These are phyloP conservation scores for Asclepias syriaca DNA, from an alignment of 257 asterid genomes.

Conservation along the genomic window DNA sequence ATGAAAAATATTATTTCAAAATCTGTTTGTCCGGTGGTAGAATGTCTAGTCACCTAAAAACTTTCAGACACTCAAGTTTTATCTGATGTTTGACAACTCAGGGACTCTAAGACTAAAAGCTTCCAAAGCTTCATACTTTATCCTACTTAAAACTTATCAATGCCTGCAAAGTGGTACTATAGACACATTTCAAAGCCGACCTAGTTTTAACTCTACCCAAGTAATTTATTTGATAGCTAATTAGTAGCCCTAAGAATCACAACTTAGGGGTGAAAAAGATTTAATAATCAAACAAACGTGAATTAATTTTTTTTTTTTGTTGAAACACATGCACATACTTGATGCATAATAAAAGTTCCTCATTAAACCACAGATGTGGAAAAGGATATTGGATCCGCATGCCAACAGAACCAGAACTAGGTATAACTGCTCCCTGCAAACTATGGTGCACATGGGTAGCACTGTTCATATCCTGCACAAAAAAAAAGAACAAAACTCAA, in stretches of 20 bases:
- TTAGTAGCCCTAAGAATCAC: not conserved
- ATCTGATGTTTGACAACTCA: not conserved
- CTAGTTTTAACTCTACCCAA: not conserved
- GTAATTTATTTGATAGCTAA: not conserved
- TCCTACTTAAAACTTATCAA: not conserved
- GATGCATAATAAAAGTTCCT: not conserved
- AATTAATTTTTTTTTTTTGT: not conserved
- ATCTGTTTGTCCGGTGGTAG: not conserved
- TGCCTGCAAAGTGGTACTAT: not conserved
- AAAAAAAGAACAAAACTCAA: constrained; percentile 1
- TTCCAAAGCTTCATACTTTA: not conserved
- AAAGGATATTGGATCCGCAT: constrained; percentile 99
- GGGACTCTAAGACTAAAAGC: not conserved
- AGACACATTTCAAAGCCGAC: not conserved
- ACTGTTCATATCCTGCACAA: constrained; percentile 76
- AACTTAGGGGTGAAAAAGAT: not conserved
- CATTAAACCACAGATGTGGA: constrained; percentile 6
- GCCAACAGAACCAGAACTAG: constrained; percentile 97
- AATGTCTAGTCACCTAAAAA: not conserved
- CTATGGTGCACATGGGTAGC: constrained; percentile 86
- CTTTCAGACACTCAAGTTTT: not conserved
- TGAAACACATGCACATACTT: not conserved
- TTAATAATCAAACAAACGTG: not conserved
- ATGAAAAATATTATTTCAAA: not conserved
- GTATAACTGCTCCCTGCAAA: constrained; percentile 95